Conservation (phyloP, 179 eudicot genomes). For the Dionaea muscipula region DNA sequence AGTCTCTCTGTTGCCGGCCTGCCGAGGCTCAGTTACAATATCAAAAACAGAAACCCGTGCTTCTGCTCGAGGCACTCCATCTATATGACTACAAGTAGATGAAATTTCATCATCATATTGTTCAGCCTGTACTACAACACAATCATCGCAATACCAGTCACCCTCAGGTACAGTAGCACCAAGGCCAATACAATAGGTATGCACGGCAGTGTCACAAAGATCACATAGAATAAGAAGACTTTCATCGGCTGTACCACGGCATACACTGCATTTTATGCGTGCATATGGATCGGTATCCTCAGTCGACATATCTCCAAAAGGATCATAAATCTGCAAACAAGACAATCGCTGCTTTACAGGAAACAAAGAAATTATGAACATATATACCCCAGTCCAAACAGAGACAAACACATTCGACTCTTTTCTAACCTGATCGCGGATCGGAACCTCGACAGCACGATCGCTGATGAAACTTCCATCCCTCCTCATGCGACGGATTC, state of each 20-base stretch:
- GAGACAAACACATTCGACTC: too few relatives aligned
- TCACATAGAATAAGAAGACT: slow-evolving; percentile 65
- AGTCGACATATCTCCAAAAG: slow-evolving; percentile 26
- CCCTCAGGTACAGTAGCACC: slow-evolving; percentile 79
- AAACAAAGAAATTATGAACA: too few relatives aligned
- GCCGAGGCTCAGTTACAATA: slow-evolving; percentile 35
- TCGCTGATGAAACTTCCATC: slow-evolving; percentile 33
- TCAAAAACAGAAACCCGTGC: slow-evolving; percentile 39
- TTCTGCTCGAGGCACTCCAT: slow-evolving; percentile 12
- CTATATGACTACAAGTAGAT: slow-evolving; percentile 4
- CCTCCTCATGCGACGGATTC: slow-evolving; percentile 45
- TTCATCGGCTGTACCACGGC: slow-evolving; percentile 46
- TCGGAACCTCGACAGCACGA: slow-evolving; percentile 50
- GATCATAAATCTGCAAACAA: slow-evolving; percentile 40
- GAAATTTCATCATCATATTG: slow-evolving; percentile 27
- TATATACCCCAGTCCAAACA: too few relatives aligned
- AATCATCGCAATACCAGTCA: slow-evolving; percentile 80
- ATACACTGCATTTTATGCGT: slow-evolving; percentile 39
- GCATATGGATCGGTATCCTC: slow-evolving; percentile 50
- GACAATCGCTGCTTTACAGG: not conserved
- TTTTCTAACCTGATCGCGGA: slow-evolving; percentile 71
- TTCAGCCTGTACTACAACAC: slow-evolving; percentile 51
- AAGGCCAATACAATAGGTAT: slow-evolving; percentile 79
- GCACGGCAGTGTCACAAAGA: slow-evolving; percentile 70
- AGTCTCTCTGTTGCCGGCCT: slow-evolving; percentile 17